phyloP scores from a whole-genome alignment of 129 eudicot genomes.

The Helianthus tuberosus region DNA sequence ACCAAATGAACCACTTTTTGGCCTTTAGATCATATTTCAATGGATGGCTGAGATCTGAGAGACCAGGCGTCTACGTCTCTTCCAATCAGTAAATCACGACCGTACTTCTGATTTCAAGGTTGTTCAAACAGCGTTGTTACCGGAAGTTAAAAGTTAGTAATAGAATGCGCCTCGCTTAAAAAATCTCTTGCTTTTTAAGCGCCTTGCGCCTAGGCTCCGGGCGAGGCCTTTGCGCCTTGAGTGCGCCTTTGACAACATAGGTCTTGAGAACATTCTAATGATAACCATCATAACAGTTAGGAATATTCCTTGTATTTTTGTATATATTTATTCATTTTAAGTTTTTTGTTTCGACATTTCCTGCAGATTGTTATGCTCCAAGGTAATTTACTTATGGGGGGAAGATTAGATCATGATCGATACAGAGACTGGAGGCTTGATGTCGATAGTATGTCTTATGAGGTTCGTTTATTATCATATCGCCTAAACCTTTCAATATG shows the following conservation, averaged over 20 bases:
- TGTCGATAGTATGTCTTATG: conserved; percentile 91
- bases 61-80: background rate
- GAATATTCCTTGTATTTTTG: too few species aligned
- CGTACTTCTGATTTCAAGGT: background rate
- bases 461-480: conserved; percentile 42
- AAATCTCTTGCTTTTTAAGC: too few species aligned
- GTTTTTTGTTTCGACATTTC: background rate
- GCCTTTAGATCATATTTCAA: background rate
- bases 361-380: conserved; percentile 91
- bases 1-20: background rate
- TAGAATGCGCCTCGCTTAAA: too few species aligned
- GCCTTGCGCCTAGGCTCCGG: too few species aligned
- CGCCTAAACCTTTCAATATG: background rate
- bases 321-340: background rate
- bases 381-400: conserved; percentile 69
- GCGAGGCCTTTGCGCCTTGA: too few species aligned
- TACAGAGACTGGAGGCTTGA: conserved; percentile 91
- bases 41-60: background rate
- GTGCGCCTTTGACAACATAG: too few species aligned
- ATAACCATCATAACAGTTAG: background rate
- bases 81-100: background rate
- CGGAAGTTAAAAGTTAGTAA: background rate
- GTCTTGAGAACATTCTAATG: background rate
- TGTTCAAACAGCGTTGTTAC: background rate
- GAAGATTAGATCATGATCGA: conserved; percentile 63